Evolutionary conservation across 441 rosid species (phyloP), one percentile per base, ranked within the genome.

Genomic region (Erysimum pusillum): DNA sequence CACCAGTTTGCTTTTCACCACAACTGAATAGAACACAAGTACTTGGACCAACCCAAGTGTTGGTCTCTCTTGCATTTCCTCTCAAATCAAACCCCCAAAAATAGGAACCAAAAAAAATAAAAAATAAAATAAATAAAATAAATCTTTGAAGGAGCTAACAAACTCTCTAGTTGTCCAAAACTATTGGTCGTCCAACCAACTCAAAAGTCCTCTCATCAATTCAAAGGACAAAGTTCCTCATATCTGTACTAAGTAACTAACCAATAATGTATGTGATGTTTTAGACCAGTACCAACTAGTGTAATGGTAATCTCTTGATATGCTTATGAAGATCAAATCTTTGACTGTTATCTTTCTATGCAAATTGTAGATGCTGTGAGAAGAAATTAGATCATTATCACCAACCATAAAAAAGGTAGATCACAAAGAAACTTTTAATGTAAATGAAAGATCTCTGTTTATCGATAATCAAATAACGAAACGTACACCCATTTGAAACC

Each of bases 1-100:
- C 20, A 71, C 71, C 51, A 9, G 61, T 70, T 70, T 70, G 59
- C 71, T 70, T 70, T 57, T 70, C 76, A 70, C 76, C 51, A 20
- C 32, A 65, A 46, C 39, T 77, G 72, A 71, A 77, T 46, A 63
- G 39, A 57, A 71, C 62, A 63, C 61, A 63, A 77, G 67, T 77
- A 57, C 80, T 65, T 71, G 41, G 46, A 48, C 67, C 46, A 57
- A 14, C 35, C 61, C 61, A 56, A 76, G 56, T 63, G 80, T 75
- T 77, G 76, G 67, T 77, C 67, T 65, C 34, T 39, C 56, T 22
- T 58, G 20, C 12, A 73, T 60, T 44, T 73, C 77, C 32, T 65
- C 31, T 77, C 80, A 71, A 71, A 77, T 77, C 80, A 77, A 63
- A 9, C 63, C 45, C 41, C 39, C 9, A 31, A 36, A 64, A 48